phyloP scores from a whole-genome alignment of 192 early-diverging fungal species.

The Backusella australiensis region DNA sequence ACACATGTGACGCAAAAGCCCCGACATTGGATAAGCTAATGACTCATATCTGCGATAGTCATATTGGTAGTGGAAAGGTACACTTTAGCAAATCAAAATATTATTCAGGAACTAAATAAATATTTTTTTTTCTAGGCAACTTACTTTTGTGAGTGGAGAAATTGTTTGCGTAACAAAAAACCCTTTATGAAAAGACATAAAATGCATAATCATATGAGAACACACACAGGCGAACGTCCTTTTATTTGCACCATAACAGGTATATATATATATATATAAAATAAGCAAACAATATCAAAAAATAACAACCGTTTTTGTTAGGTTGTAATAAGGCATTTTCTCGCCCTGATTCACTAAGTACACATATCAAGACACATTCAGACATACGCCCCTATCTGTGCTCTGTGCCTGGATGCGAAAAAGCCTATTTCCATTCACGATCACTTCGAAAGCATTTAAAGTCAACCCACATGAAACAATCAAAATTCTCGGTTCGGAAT shows the following conservation, averaged over 20 bases:
- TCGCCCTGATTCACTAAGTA: slow-evolving; percentile 64
- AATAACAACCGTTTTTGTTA: background rate
- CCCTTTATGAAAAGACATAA: slow-evolving; percentile 69
- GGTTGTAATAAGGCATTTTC: slow-evolving; percentile 70
- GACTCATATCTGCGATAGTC: slow-evolving; percentile 46
- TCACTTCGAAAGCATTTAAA: slow-evolving; percentile 58
- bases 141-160: slow-evolving; percentile 47
- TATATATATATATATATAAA: background rate
- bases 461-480: slow-evolving; percentile 20
- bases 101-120: background rate
- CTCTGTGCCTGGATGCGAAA: slow-evolving; percentile 44
- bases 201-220: slow-evolving; percentile 67
- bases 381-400: slow-evolving; percentile 53
- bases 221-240: slow-evolving; percentile 72
- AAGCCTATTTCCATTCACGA: slow-evolving; percentile 57
- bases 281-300: background rate
- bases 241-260: slow-evolving; percentile 56
- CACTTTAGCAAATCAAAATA: background rate
- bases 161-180: slow-evolving; percentile 46
- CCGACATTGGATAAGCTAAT: slow-evolving; percentile 31
- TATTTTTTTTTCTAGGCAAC: slow-evolving; percentile 27
- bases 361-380: slow-evolving; percentile 61
- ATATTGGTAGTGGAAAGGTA: slow-evolving; percentile 57
- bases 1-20: background rate
- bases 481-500: slow-evolving; percentile 2